These are phyloP conservation scores for Mycena epipterygia DNA, from an alignment of 768 basidiomycete genomes.

Conservation along the genomic window DNA sequence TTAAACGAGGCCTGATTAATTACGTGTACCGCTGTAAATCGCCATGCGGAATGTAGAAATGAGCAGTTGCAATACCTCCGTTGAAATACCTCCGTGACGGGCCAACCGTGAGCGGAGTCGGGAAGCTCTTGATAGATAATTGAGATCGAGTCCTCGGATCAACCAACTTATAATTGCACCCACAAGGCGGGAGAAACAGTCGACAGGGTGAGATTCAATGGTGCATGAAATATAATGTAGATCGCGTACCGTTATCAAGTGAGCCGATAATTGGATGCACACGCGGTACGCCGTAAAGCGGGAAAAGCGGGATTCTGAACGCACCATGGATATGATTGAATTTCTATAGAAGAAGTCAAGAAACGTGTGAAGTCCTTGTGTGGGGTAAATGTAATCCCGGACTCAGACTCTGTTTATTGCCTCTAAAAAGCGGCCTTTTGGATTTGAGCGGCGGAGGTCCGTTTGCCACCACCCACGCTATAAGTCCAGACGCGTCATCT, in stretches of 20 bases:
- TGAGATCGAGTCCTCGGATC: constrained; percentile 18
- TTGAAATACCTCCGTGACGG: too few species aligned
- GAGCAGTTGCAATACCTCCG: constrained; percentile 1
- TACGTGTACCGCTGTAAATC: constrained; percentile 1
- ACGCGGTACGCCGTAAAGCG: constrained; percentile 20
- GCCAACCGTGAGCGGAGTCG: too few species aligned
- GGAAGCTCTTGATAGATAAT: neutral
- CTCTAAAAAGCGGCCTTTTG: neutral
- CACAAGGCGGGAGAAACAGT: neutral
- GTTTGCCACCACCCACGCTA: neutral
- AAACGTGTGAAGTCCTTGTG: neutral
- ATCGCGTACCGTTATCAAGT: constrained; percentile 1
- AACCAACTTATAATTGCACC: too few species aligned
- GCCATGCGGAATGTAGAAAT: constrained; percentile 6
- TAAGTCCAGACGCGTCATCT: neutral
- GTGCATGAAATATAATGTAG: constrained; percentile 4
- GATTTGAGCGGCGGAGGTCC: neutral
- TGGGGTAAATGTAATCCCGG: neutral
- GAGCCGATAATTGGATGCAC: neutral
- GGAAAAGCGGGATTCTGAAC: constrained; percentile 14
- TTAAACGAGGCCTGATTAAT: constrained; percentile 23
- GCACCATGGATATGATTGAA: neutral
- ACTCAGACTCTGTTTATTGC: neutral
- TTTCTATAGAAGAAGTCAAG: neutral
- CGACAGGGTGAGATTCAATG: constrained; percentile 20